phyloP scores from a whole-genome alignment of 164 flowering plant genomes.

The Magnolia officinalis region DNA sequence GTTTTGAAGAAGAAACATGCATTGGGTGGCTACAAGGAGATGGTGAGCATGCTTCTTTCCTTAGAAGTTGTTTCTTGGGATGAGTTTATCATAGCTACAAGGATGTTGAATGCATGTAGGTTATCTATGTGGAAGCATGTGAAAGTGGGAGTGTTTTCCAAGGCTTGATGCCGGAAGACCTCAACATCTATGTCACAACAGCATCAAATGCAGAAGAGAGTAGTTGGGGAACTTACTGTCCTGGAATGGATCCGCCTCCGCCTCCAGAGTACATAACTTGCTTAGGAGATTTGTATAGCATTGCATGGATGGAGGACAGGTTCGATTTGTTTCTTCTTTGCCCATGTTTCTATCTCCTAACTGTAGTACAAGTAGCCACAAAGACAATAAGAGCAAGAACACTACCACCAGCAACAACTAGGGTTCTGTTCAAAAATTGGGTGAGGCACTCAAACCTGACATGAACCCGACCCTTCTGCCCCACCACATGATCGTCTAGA shows the following conservation, averaged over 20 bases:
- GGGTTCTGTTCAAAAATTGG: not conserved
- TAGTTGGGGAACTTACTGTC: constrained; percentile 71
- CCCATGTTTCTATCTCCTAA: not conserved
- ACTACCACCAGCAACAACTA: not conserved
- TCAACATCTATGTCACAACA: constrained; percentile 68
- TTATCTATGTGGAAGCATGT: constrained; percentile 80
- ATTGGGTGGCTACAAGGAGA: constrained; percentile 63
- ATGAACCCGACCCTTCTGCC: too few species aligned
- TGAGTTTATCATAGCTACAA: not conserved
- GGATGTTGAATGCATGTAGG: constrained; percentile 27
- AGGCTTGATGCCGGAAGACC: constrained; percentile 57
- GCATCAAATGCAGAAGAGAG: constrained; percentile 66
- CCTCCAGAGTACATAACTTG: constrained; percentile 50
- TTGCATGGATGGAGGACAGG: constrained; percentile 90
- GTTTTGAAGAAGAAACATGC: constrained; percentile 83
- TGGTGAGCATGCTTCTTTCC: constrained; percentile 44
- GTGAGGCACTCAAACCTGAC: too few species aligned
- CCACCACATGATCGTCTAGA: too few species aligned
- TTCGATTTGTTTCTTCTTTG: not conserved
- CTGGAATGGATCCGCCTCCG: constrained; percentile 39
- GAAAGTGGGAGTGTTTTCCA: constrained; percentile 79
- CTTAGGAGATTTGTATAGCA: constrained; percentile 69
- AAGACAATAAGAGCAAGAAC: not conserved
- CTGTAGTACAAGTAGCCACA: not conserved
- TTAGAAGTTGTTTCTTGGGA: not conserved